These are phyloP conservation scores for Allantophomopsis lycopodina DNA, from an alignment of 2,329 filamentous ascomycete species.

Conservation along the genomic window DNA sequence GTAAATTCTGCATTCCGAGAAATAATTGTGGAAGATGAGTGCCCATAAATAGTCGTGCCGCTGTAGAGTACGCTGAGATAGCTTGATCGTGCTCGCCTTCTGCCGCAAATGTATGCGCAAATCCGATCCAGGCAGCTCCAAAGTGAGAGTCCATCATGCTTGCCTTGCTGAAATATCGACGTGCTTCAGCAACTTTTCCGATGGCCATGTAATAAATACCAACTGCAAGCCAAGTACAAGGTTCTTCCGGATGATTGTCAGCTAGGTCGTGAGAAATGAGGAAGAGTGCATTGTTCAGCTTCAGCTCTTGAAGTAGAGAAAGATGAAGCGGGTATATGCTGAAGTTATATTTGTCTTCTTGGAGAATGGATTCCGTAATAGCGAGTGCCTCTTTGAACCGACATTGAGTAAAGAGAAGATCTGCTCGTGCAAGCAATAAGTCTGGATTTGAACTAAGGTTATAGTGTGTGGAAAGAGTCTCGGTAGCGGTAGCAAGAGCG, in stretches of 20 bases:
- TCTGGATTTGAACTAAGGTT: slow-evolving; percentile 77
- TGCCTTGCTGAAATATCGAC: slow-evolving; percentile 93
- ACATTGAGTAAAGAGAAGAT: slow-evolving; percentile 88
- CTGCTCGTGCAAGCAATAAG: slow-evolving; percentile 77
- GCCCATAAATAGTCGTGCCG: slow-evolving; percentile 87
- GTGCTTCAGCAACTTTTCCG: slow-evolving; percentile 79
- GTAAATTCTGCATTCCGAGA: slow-evolving; percentile 95
- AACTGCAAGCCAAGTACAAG: slow-evolving; percentile 86
- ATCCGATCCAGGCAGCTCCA: slow-evolving; percentile 95
- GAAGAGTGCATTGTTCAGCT: slow-evolving; percentile 78
- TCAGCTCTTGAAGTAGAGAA: slow-evolving; percentile 79
- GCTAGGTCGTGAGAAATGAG: slow-evolving; percentile 85
- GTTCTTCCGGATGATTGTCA: slow-evolving; percentile 81
- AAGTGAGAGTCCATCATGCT: slow-evolving; percentile 97
- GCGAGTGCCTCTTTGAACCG: slow-evolving; percentile 77
- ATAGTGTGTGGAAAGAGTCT: slow-evolving; percentile 89
- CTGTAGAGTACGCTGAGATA: slow-evolving; percentile 93
- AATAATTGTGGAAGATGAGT: slow-evolving; percentile 94
- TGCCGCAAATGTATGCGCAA: slow-evolving; percentile 93
- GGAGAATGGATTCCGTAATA: slow-evolving; percentile 72
- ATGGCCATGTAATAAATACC: slow-evolving; percentile 90
- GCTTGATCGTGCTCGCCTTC: slow-evolving; percentile 98
- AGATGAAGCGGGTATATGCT: slow-evolving; percentile 80
- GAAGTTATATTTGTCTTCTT: slow-evolving; percentile 80
- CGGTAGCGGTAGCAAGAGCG: slow-evolving; percentile 72